Base-by-base conservation (phyloP, 2,329 filamentous ascomycete species). In the Aspergillus sp. region DNA sequence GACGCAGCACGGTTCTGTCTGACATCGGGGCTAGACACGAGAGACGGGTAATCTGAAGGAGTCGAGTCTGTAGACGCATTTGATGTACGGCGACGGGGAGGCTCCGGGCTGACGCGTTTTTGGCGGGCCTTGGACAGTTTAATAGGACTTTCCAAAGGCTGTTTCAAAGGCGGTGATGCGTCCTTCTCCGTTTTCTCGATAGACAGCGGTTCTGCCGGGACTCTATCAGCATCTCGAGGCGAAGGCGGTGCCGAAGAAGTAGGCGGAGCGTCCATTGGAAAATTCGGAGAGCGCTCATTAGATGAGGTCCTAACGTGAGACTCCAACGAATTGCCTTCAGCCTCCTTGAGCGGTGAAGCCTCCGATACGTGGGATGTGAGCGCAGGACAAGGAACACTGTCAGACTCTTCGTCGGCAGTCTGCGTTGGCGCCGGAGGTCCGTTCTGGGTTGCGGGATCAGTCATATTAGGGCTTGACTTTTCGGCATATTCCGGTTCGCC, bases 91-190 rank as follows among this genome's bases (percentile, higher is more conserved):
- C 54, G 48, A 5, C 35, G 24, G 8, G 43, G 34, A 25, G 49
- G 45, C 7, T 48, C 43, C 1, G 48, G 38, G 32, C 43, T 39
- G 12, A 47, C 24, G 13, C 41, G 47, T 8, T 33, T 43, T 15
- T 45, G 37, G 8, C 49, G 48, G 5, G 17, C 24, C 29, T 52
- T 55, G 11, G 46, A 48, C 8, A 58, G 44, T 29, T 55, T 57
- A 8, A 55, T 56, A 2, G 54, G 54, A 15, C 53, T 60, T 24
- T 58, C 51, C 15, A 56, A 34, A 15, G 44, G 53, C 24, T 49
- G 49, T 25, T 46, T 50, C 3, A 39, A 35, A 4, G 41, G 35
- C 7, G 15, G 24, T 5, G 35, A 32, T 10, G 36, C 26, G 5
- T 41, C 43, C 15, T 38, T 38, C 20, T 25, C 33, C 19, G 14